A percentile compares a stretch with the other conserved stretches of the same genome.
Evolutionary conservation across 108 stramenopile species (phyloP).

Genomic region (Stephanodiscus minutulus): DNA sequence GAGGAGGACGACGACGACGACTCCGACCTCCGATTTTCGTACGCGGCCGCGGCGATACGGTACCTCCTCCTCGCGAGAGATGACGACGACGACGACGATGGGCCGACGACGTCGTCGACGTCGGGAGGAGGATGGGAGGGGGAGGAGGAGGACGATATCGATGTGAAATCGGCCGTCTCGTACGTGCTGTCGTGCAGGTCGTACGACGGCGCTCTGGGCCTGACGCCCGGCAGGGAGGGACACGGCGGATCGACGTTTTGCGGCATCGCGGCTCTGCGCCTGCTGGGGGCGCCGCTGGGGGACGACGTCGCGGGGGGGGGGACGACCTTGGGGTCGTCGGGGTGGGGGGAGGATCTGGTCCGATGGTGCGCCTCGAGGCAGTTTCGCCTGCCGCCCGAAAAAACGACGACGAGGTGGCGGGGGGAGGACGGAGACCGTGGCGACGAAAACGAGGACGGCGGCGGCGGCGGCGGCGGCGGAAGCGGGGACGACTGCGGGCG

Average conservation of each 20-base stretch:
- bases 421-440: not conserved
- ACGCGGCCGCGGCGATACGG: constrained; percentile 80
- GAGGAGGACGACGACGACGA: constrained; percentile 51
- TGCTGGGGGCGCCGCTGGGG: constrained; percentile 63
- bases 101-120: not conserved
- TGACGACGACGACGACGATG: constrained; percentile 31
- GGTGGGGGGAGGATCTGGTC: constrained; percentile 64
- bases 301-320: not conserved
- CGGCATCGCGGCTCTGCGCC: constrained; percentile 67
- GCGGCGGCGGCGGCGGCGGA: not conserved
- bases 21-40: constrained; percentile 86
- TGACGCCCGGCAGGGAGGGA: constrained; percentile 72
- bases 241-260: constrained; percentile 91
- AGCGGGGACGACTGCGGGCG: constrained; percentile 13
- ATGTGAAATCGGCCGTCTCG: constrained; percentile 28
- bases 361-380: constrained; percentile 77
- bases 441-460: not conserved
- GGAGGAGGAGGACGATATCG: constrained; percentile 19
- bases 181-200: constrained; percentile 59
- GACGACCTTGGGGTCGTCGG: constrained; percentile 12
- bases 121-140: too few species aligned
- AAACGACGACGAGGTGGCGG: not conserved
- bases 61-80: constrained; percentile 58
- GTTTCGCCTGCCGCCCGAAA: constrained; percentile 13
- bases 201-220: constrained; percentile 74